Evolutionary conservation across 768 basidiomycete species (phyloP), one percentile per base, ranked within the genome.

Genomic region (Boletellus emodensis): DNA sequence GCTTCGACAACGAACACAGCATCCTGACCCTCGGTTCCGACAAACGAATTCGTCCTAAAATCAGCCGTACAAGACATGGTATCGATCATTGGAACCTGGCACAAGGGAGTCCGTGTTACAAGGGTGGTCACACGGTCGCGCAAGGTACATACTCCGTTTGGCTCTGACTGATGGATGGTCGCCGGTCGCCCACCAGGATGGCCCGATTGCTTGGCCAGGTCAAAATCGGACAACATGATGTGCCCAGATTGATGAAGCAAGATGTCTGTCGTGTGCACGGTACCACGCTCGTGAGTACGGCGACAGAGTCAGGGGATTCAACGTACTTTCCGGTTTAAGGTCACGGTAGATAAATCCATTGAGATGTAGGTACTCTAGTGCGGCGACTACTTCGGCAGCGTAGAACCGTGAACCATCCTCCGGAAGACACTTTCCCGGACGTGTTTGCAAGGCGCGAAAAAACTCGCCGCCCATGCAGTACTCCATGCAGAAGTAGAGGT

Each of bases 271-370:
- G 53, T 48, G 52, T 43, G 44, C 8, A 43, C 17, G 10, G 4
- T 24, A 26, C 49, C 20, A 32, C 42, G 12, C 13, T 39, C 40
- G 34, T 28, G 14, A 52, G 35, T 35, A 24, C 35, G 48, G 51
- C 48, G 33, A 59, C 48, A 46, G 40, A 55, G 40, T 40, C 53
- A 48, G 38, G 46, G 17, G 41, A 40, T 33, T 17, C 14, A 20
- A 78, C 96, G 61, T 73, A 99, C 96, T 99, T 75, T 99, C 96
- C 30, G 96, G 96, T 71, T 99, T 99, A 47, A 99, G 82, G 78
- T 99, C 96, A 48, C 96, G 84, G 74, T 99, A 99, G 61, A 98
- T 98, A 75, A 94, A 98, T 24, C 96, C 96, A 84, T 97, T 98
- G 51, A 99, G 81, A 77, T 99, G 96, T 48, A 99, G 78, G 68